Evolutionary conservation across 2,329 filamentous ascomycete genomes (phyloP).

Genomic region (Ilyonectria robusta): DNA sequence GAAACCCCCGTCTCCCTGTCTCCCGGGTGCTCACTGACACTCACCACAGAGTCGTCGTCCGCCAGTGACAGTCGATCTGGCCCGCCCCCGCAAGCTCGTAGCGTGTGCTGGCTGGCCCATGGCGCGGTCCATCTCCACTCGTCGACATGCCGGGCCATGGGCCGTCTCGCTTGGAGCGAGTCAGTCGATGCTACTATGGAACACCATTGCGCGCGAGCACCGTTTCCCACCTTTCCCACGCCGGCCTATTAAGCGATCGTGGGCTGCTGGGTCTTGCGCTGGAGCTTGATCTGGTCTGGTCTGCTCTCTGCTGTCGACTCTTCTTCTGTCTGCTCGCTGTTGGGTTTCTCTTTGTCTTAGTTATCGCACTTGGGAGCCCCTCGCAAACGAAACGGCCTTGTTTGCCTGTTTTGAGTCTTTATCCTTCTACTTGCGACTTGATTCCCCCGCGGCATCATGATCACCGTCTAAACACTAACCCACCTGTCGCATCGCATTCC

Average conservation of each 20-base stretch:
- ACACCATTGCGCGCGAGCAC: slow-evolving; percentile 9
- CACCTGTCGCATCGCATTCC: slow-evolving; percentile 1
- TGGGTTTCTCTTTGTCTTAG: neutral
- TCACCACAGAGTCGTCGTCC: neutral
- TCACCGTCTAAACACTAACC: slow-evolving; percentile 7
- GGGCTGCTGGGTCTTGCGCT: slow-evolving; percentile 35
- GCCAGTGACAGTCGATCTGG: slow-evolving; percentile 38
- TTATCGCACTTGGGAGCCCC: neutral
- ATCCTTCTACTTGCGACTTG: neutral
- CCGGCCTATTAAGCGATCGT: slow-evolving; percentile 45
- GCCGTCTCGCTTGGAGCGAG: slow-evolving; percentile 35
- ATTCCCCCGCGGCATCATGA: slow-evolving; percentile 21
- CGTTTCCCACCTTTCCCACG: neutral
- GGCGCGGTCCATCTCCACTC: slow-evolving; percentile 40
- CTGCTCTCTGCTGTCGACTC: neutral
- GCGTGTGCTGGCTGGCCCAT: slow-evolving; percentile 32
- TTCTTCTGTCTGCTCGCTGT: slow-evolving; percentile 10
- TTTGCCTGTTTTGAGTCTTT: slow-evolving; percentile 1
- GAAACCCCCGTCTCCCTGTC: neutral
- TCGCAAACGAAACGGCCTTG: neutral
- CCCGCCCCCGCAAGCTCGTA: slow-evolving; percentile 48
- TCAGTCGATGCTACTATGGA: slow-evolving; percentile 36
- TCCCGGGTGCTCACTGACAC: slow-evolving; percentile 16
- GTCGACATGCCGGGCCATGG: slow-evolving; percentile 32
- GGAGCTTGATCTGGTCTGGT: slow-evolving; percentile 17